Conservation (phyloP, 108 stramenopile species). For the Discostella stelligeroides region DNA sequence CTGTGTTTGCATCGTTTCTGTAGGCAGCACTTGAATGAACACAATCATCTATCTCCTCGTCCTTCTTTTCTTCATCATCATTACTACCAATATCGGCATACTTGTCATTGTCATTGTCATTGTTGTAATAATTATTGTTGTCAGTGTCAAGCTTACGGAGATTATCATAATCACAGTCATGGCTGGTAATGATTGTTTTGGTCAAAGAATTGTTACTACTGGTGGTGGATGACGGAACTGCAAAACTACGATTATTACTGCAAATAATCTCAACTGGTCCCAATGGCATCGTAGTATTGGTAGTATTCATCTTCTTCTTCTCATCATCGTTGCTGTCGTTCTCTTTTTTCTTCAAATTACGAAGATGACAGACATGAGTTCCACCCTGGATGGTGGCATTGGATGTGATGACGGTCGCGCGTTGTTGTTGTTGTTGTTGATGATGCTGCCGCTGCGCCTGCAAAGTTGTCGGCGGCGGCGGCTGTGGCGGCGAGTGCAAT, state of each 20-base stretch:
- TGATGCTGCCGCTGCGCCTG: not conserved
- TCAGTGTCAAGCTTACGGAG: no score
- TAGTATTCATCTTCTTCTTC: no score
- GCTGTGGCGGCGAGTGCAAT: no score
- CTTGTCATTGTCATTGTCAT: not conserved
- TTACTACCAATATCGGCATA: no score
- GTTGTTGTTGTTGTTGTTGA: not conserved
- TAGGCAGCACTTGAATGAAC: no score
- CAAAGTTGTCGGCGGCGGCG: not conserved
- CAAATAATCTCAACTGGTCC: not conserved
- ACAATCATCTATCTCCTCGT: not conserved
- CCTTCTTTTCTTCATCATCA: not conserved
- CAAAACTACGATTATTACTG: not conserved
- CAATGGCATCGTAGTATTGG: not conserved
- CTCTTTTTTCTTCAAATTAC: no score
- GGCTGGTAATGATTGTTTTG: no score
- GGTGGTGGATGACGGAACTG: no score
- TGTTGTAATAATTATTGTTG: not conserved
- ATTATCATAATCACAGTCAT: no score
- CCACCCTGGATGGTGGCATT: not conserved
- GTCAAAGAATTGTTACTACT: no score
- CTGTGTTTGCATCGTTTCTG: no score
- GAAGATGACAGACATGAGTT: no score
- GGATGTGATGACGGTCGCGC: not conserved
- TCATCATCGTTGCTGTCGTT: not conserved